A percentile compares a stretch with the other conserved stretches of the same genome.
Conservation (phyloP, 768 basidiomycete genomes). For the Trametes villosa region DNA sequence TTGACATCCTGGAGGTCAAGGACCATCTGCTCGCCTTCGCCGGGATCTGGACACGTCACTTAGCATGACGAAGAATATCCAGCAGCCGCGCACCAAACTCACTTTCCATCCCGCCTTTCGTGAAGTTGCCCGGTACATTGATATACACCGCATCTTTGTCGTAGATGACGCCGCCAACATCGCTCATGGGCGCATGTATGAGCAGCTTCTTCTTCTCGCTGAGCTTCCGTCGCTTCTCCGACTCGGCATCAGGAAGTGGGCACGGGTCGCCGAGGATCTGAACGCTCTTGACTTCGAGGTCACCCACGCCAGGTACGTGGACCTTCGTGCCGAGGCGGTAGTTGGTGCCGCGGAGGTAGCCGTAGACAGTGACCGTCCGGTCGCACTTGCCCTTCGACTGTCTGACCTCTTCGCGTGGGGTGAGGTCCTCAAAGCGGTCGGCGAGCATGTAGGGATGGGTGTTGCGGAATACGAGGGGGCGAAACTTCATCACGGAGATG, state of each 20-base stretch:
- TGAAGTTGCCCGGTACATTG: conserved; percentile 95
- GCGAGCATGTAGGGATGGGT: conserved; percentile 93
- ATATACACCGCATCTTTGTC: conserved; percentile 99
- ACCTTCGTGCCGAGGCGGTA: conserved; percentile 75
- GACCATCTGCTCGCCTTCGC: conserved; percentile 98
- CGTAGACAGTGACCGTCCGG: conserved; percentile 91
- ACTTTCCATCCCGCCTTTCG: conserved; percentile 73
- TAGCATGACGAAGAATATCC: neutral
- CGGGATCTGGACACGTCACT: conserved; percentile 46
- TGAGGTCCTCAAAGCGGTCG: conserved; percentile 94
- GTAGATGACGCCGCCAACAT: conserved; percentile 94
- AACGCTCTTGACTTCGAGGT: conserved; percentile 76
- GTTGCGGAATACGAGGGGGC: conserved; percentile 95
- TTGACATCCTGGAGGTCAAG: conserved; percentile 91
- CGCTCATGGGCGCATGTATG: conserved; percentile 98
- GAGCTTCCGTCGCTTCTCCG: conserved; percentile 88
- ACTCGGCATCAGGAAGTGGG: conserved; percentile 88
- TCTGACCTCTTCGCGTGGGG: conserved; percentile 82
- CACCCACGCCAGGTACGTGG: conserved; percentile 95
- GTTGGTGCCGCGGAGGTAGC: conserved; percentile 92
- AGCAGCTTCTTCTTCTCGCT: conserved; percentile 94
- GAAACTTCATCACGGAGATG: conserved; percentile 98
- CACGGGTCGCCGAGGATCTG: conserved; percentile 90
- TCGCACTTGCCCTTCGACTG: conserved; percentile 86
- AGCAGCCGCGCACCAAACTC: conserved; percentile 24